phyloP scores from a whole-genome alignment of 106 monocot species.

The Posidonia australis region DNA sequence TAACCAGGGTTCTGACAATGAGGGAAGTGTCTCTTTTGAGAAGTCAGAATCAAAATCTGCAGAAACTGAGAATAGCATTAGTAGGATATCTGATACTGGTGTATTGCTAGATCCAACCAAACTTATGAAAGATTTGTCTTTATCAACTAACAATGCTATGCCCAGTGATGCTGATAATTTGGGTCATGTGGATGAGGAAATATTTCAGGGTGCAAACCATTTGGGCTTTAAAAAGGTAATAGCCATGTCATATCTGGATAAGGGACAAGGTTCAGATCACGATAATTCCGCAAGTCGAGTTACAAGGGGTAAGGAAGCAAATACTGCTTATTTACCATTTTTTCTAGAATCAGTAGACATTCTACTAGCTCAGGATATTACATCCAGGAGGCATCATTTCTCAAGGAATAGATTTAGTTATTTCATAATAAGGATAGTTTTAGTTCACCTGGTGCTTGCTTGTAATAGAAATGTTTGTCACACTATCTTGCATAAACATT shows the following conservation, averaged over 20 bases:
- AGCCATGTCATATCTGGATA: conserved; percentile 12
- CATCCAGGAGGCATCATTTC: too few species aligned
- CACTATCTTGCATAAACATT: too few species aligned
- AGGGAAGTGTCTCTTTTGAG: conserved; percentile 10
- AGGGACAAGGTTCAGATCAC: conserved; percentile 14
- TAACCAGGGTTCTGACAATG: conserved; percentile 4
- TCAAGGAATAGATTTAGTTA: too few species aligned
- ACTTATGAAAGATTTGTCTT: conserved; percentile 11
- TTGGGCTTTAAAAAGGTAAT: conserved; percentile 10
- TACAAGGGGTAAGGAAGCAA: conserved; percentile 36
- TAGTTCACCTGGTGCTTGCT: too few species aligned
- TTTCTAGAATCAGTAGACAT: not conserved
- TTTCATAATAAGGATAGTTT: too few species aligned
- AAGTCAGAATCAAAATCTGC: conserved; percentile 7
- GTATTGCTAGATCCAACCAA: conserved; percentile 9
- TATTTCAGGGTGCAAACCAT: conserved; percentile 8
- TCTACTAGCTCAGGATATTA: too few species aligned
- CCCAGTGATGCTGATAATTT: not conserved
- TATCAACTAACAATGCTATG: conserved; percentile 16
- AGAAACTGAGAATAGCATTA: conserved; percentile 5
- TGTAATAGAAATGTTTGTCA: too few species aligned
- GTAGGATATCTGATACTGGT: conserved; percentile 3
- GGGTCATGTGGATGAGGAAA: conserved; percentile 15
- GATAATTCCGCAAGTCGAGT: conserved; percentile 21
- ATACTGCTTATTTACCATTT: not conserved